Evolutionary conservation across 148 eudicot species (phyloP), one percentile per base, ranked within the genome.

Genomic region (Drosera capensis): DNA sequence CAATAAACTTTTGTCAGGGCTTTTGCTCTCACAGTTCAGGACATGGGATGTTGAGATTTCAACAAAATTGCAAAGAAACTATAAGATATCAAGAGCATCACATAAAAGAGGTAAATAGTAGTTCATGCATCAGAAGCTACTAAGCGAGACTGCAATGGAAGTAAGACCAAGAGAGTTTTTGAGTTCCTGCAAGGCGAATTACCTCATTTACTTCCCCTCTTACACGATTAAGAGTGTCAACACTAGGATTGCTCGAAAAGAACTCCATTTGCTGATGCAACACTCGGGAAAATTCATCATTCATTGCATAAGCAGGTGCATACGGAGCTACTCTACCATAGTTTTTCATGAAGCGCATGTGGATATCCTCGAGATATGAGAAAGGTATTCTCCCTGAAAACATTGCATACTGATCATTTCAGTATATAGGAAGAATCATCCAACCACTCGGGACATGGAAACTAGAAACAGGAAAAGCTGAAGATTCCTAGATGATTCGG

Each of bases 161-260:
- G n/a, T n/a, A n/a, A n/a, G n/a, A n/a, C n/a, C n/a, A n/a, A n/a
- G n/a, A n/a, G n/a, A n/a, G n/a, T n/a, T n/a, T n/a, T n/a, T n/a
- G n/a, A n/a, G n/a, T n/a, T 9, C 17, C 20, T 23, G 3, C 14
- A 20, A 45, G 17, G 44, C 38, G 21, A 73, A 76, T 72, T 78
- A 67, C 97, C 97, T 90, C 97, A 24, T 72, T 77, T 65, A 90
- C 95, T 80, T 90, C 97, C 43, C 95, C 87, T 60, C 94, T 65
- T 37, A 90, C 87, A 42, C 97, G 97, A 56, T 75, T 90, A 52
- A 90, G 70, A 34, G 95, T 90, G 62, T 90, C 97, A 6, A 72
- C 95, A 54, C 81, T 77, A 15, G 84, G 84, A 40, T 74, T 81
- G 46, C 92, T 81, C 44, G 92, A 81, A 60, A 71, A 81, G 53